phyloP scores from a whole-genome alignment of 2,329 filamentous ascomycete species.

The Penicillium capsulatum region DNA sequence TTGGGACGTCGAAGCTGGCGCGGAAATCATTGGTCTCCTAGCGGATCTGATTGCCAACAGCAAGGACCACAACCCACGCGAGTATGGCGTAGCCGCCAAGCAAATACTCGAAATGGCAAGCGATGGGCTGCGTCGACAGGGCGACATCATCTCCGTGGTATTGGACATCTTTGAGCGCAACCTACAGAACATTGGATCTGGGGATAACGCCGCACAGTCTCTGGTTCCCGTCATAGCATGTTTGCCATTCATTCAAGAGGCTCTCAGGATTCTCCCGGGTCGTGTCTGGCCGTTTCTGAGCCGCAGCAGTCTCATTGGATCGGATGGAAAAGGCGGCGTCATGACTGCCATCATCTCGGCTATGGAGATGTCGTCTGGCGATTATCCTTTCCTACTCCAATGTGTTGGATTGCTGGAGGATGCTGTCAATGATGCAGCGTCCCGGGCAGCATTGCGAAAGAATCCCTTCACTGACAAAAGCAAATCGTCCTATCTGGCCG shows the following conservation, averaged over 20 bases:
- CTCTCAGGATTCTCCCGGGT: conserved; percentile 69
- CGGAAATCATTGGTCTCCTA: conserved; percentile 70
- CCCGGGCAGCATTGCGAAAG: conserved; percentile 45
- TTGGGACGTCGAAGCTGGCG: conserved; percentile 58
- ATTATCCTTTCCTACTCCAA: conserved; percentile 71
- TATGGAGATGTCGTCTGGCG: conserved; percentile 70
- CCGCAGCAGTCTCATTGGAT: conserved; percentile 73
- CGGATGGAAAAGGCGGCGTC: conserved; percentile 69
- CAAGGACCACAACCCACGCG: conserved; percentile 23
- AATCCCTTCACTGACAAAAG: conserved; percentile 31
- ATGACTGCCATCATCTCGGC: conserved; percentile 75
- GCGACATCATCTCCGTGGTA: conserved; percentile 74
- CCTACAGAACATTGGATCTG: conserved; percentile 48
- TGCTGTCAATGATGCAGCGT: conserved; percentile 70
- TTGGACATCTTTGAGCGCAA: conserved; percentile 79
- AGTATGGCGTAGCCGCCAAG: conserved; percentile 38
- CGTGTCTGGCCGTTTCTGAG: conserved; percentile 87
- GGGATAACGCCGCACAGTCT: conserved; percentile 60
- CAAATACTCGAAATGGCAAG: conserved; percentile 49
- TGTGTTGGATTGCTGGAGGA: conserved; percentile 70
- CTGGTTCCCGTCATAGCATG: conserved; percentile 68
- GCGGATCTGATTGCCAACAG: conserved; percentile 61
- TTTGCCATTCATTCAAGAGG: conserved; percentile 70
- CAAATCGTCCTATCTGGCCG: conserved; percentile 30
- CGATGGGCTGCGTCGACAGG: conserved; percentile 44